phyloP scores from a whole-genome alignment of 2,329 filamentous ascomycete genomes.

The Aspergillus fischeri region DNA sequence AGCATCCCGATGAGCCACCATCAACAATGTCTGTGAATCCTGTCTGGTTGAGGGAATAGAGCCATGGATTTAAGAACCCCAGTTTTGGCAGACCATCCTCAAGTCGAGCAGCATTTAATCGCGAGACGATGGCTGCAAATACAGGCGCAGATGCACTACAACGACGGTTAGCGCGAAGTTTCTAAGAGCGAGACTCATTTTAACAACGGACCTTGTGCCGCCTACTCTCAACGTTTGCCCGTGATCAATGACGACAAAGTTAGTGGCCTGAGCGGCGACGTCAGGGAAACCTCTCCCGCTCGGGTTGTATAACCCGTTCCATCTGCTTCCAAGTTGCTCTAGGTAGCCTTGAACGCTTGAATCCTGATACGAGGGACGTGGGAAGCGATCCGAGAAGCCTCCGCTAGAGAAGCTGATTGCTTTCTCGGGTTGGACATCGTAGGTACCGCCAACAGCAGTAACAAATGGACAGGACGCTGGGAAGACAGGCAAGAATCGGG shows the following conservation, averaged over 20 bases:
- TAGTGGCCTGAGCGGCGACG: slow-evolving; percentile 53
- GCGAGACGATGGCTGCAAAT: slow-evolving; percentile 58
- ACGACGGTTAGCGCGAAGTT: not conserved
- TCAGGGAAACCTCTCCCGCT: slow-evolving; percentile 60
- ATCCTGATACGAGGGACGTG: slow-evolving; percentile 46
- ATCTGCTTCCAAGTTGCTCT: slow-evolving; percentile 36
- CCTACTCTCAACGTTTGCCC: slow-evolving; percentile 36
- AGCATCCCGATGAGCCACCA: slow-evolving; percentile 46
- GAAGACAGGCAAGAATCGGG: slow-evolving; percentile 52
- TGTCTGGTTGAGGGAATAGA: slow-evolving; percentile 47
- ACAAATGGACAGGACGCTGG: slow-evolving; percentile 60
- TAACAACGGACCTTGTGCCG: slow-evolving; percentile 42
- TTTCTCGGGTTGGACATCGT: slow-evolving; percentile 50
- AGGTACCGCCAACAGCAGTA: slow-evolving; percentile 59
- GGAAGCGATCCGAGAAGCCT: slow-evolving; percentile 49
- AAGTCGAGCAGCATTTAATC: slow-evolving; percentile 62
- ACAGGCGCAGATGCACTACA: slow-evolving; percentile 56
- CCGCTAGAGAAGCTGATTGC: slow-evolving; percentile 51
- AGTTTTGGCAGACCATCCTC: slow-evolving; percentile 50
- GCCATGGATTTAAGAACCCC: slow-evolving; percentile 61
- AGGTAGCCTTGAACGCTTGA: slow-evolving; percentile 44
- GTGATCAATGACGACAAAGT: slow-evolving; percentile 39
- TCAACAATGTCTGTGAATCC: slow-evolving; percentile 49
- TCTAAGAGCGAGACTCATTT: not conserved
- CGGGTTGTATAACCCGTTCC: slow-evolving; percentile 45